Evolutionary conservation across 495 filamentous ascomycete species (phyloP), one percentile per base, ranked within the genome.

Genomic region (Pyrenula massariospora): DNA sequence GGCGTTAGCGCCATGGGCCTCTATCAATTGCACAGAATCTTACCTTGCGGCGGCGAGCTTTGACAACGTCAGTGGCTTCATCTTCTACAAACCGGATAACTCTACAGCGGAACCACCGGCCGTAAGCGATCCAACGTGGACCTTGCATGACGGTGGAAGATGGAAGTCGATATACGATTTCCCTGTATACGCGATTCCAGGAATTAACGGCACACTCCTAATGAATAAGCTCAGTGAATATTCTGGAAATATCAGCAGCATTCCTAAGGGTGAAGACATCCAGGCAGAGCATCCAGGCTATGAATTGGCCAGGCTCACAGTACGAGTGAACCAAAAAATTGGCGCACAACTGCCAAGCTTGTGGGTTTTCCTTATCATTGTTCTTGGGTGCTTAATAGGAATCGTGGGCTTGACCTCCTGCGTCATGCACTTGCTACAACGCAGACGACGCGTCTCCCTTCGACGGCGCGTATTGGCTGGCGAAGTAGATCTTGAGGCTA

Each of bases 1-100:
- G 48, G 91, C 83, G 20, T 68, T 95, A n/a, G 90, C 86, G 10
- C 92, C 92, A n/a, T 96, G 92, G 92, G 74, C 91, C 25, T 84
- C 74, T 49, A 70, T 68, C 1, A 68, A 79, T 21, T 97, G 92
- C 59, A 83, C 86, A 10, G 66, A 73, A 48, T 77, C 81, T 25
- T 95, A 87, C 64, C 68, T 96, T 24, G 65, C 72, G 11, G 77
- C 86, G 21, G 86, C 86, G 11, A 71, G 70, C 22, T 54, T 65
- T 3, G 80, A 80, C 25, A 75, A 78, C 12, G 68, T 82, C 0
- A 73, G 77, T 36, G 88, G 80, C 0, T 82, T 96, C 59, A 66
- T 97, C 8, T 89, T 93, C 63, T 96, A 87, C 68, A 71, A 79
- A 21, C 84, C 86, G 0, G 71, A 78, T 47, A 77, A 81, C 58